A percentile compares a stretch with the other conserved stretches of the same genome.
Evolutionary conservation across 352 stramenopile species (phyloP).

Genomic region (Phytophthora uliginosa): DNA sequence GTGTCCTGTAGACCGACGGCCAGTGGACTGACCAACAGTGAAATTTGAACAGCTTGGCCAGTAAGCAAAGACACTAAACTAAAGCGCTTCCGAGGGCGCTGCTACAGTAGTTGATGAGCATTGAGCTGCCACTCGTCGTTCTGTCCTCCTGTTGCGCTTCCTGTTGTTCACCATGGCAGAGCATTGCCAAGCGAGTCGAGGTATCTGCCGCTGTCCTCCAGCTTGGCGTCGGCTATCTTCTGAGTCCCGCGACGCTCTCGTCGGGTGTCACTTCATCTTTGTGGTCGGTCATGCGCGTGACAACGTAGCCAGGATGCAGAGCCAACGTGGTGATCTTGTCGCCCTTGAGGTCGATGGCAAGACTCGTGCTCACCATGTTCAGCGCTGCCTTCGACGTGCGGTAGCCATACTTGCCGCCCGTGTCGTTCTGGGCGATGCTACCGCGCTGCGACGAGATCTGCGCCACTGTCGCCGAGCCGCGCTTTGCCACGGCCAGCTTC

Average conservation of each 20-base stretch:
- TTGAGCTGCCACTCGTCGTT: too few relatives aligned
- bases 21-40: constrained; percentile 23
- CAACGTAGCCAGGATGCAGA: constrained; percentile 67
- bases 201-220: constrained; percentile 43
- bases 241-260: constrained; percentile 35
- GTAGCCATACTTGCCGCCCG: constrained; percentile 63
- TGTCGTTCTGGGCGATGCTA: constrained; percentile 50
- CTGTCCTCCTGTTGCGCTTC: not conserved
- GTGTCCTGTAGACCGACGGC: constrained; percentile 47
- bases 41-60: not conserved
- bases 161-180: constrained; percentile 3
- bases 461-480: constrained; percentile 45
- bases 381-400: constrained; percentile 74
- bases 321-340: constrained; percentile 56
- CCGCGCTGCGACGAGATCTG: constrained; percentile 61
- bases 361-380: constrained; percentile 71
- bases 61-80: not conserved
- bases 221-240: constrained; percentile 35
- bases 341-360: constrained; percentile 54
- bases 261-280: constrained; percentile 39
- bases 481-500: constrained; percentile 39
- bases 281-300: constrained; percentile 59
- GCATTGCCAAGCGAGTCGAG: constrained; percentile 37
- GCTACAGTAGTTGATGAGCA: not conserved
- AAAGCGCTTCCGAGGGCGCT: not conserved